Evolutionary conservation across 805 yeast genomes (phyloP), one percentile per base, ranked within the genome.

Genomic region (Kuraishia hungarica): DNA sequence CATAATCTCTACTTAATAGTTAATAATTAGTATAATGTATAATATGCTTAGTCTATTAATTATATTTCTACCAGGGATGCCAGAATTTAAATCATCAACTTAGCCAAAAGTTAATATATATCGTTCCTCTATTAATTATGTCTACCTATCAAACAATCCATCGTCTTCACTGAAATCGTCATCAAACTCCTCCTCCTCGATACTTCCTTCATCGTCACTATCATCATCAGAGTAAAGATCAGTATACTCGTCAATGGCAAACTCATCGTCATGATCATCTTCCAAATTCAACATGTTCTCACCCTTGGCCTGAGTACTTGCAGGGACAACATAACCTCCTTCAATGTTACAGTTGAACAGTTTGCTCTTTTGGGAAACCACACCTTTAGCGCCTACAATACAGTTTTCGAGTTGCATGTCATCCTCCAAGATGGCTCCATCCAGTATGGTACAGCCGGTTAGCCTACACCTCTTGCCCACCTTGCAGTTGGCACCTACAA

Each of bases 381-480:
- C 72, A 1, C 86, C 92, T 51, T 74, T 72, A 48, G 75, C 72
- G 17, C 98, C 99, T 53, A 94, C 75, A 20, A 93, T 84, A 71
- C 96, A 89, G 72, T 93, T 94, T 68, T 94, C 99, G 57, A 87
- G 67, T 53, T 74, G 80, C 15, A 69, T 85, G 61, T 89, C 97
- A 67, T 93, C 97, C 51, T 82, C 96, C 43, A 94, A 72, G 0
- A 70, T 71, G 22, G 85, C 96, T 53, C 81, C 80, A 63, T 87
- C 87, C 53, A 90, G 73, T 4, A 94, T 64, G 15, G 94, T 83
- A 61, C 92, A 90, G 1, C 97, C 98, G 1, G 91, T 87, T 55
- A 94, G 78, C 61, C 94, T 84, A 69, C 96, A 93, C 58, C 90
- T 81, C 64, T 83, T 85, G 46, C 99, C 99, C 53, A 96, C 82